Evolutionary conservation across 2,329 filamentous ascomycete species (phyloP).

Genomic region (Cordyceps pruinosa): DNA sequence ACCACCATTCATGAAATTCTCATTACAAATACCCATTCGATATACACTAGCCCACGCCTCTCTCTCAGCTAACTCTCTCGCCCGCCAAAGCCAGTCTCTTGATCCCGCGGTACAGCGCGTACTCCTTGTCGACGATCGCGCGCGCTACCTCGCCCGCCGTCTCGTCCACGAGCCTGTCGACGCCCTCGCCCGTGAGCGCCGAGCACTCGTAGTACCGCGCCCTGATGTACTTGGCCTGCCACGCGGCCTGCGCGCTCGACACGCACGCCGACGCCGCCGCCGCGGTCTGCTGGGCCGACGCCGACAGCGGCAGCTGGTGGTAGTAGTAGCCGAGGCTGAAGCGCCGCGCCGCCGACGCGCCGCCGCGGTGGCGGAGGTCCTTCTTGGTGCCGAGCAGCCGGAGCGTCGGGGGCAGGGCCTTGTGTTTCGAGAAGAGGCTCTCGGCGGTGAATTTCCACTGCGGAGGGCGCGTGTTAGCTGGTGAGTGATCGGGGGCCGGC

Average conservation of each 20-base stretch:
- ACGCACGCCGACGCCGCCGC: background rate
- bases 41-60: too few species aligned
- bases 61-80: background rate
- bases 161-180: slow-evolving; percentile 25
- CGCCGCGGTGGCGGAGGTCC: slow-evolving; percentile 3
- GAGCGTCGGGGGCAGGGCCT: slow-evolving; percentile 19
- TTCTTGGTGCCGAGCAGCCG: slow-evolving; percentile 31
- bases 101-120: background rate
- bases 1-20: background rate
- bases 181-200: slow-evolving; percentile 28
- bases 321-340: slow-evolving; percentile 8
- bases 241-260: slow-evolving; percentile 22
- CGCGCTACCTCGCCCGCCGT: slow-evolving; percentile 20
- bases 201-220: slow-evolving; percentile 30
- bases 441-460: slow-evolving; percentile 26
- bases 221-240: slow-evolving; percentile 25
- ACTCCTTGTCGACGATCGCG: slow-evolving; percentile 15
- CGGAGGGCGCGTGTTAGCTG: background rate
- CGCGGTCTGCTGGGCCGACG: background rate
- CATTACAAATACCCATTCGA: background rate
- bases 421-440: slow-evolving; percentile 21
- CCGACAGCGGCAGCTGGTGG: background rate
- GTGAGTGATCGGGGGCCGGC: background rate
- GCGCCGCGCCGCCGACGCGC: background rate
- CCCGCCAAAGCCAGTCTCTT: background rate